Evolutionary conservation across 1,139 yeast genomes (phyloP).

Genomic region (Nadsonia commutata): DNA sequence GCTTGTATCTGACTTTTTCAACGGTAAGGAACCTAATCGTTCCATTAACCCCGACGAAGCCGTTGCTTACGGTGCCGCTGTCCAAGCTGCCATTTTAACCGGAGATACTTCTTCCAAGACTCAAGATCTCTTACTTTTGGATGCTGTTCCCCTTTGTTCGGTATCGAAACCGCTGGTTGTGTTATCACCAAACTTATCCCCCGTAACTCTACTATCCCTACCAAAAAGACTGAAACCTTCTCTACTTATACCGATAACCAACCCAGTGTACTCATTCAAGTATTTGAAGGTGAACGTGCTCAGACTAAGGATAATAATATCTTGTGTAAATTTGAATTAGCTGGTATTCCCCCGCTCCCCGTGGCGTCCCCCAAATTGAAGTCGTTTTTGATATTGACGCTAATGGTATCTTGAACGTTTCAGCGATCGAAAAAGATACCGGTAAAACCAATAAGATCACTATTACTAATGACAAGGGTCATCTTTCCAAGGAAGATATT

Average conservation of each 20-base stretch:
- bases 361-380: slow-evolving; percentile 95
- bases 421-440: slow-evolving; percentile 85
- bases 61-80: slow-evolving; percentile 96
- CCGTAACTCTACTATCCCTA: slow-evolving; percentile 85
- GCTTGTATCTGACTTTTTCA: slow-evolving; percentile 93
- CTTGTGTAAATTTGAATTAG: slow-evolving; percentile 82
- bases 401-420: slow-evolving; percentile 84
- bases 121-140: slow-evolving; percentile 70
- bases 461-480: slow-evolving; percentile 89
- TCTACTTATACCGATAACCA: slow-evolving; percentile 88
- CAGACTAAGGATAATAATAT: slow-evolving; percentile 86
- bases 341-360: slow-evolving; percentile 94
- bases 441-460: slow-evolving; percentile 71
- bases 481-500: slow-evolving; percentile 85
- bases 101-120: slow-evolving; percentile 77
- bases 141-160: slow-evolving; percentile 76
- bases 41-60: slow-evolving; percentile 99
- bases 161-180: slow-evolving; percentile 94
- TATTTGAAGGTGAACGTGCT: slow-evolving; percentile 89
- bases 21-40: slow-evolving; percentile 92
- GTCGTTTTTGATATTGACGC: slow-evolving; percentile 87
- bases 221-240: slow-evolving; percentile 83
- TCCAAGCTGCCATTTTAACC: slow-evolving; percentile 79
- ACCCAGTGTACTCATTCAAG: slow-evolving; percentile 88
- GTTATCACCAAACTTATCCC: slow-evolving; percentile 85